These are phyloP conservation scores for Mucor piriformis DNA, from an alignment of 371 early-diverging fungal genomes.

Conservation along the genomic window DNA sequence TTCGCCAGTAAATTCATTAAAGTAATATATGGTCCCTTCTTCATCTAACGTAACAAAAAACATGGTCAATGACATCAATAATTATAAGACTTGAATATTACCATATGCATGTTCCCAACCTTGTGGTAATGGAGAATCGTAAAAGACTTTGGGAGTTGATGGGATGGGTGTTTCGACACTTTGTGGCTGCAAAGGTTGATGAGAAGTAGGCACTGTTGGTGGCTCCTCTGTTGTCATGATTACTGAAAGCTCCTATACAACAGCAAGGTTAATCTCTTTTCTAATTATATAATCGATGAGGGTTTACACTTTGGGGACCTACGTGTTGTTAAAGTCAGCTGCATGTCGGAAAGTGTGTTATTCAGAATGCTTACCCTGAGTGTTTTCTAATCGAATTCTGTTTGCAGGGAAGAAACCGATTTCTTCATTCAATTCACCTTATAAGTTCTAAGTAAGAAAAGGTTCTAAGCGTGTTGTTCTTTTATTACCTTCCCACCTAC, in stretches of 20 bases:
- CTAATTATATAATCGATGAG: too few relatives aligned
- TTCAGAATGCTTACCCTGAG: neutral
- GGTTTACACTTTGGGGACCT: neutral
- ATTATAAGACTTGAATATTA: neutral
- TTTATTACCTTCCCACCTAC: constrained; percentile 53
- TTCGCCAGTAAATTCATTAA: constrained; percentile 48
- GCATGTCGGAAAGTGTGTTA: neutral
- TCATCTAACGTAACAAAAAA: constrained; percentile 34
- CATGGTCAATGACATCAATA: neutral
- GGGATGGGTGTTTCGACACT: neutral
- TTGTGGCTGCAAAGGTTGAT: neutral
- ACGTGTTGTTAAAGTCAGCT: neutral
- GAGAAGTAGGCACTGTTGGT: neutral
- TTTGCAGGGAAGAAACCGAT: constrained; percentile 60
- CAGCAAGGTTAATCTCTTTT: too few relatives aligned
- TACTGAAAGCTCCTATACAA: too few relatives aligned
- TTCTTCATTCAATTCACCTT: constrained; percentile 49
- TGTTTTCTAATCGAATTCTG: constrained; percentile 32
- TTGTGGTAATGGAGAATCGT: constrained; percentile 13
- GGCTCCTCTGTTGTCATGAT: too few relatives aligned
- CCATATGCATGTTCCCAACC: constrained; percentile 31
- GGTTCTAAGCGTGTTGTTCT: neutral
- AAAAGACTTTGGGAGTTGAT: neutral
- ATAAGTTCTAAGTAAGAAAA: neutral
- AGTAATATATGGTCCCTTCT: constrained; percentile 49